Percentiles rank a stretch among this genome's conserved stretches.
These are phyloP conservation scores for Pontederia crassipes DNA, from an alignment of 176 grass and related monocot genomes.

Conservation along the genomic window DNA sequence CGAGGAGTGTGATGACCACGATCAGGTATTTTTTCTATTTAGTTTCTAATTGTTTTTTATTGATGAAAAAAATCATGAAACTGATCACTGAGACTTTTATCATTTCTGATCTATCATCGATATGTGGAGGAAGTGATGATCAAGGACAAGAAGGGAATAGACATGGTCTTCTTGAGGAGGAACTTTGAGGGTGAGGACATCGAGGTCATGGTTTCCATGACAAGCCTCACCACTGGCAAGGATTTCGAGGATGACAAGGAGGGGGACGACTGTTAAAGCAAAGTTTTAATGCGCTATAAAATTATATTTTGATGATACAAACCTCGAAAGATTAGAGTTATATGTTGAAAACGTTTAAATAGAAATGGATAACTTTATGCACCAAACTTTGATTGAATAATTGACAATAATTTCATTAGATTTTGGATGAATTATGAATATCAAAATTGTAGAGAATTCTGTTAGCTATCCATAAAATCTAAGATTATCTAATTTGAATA, in stretches of 20 bases:
- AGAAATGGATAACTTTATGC: too few relatives aligned
- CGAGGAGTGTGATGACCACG: conserved; percentile 60
- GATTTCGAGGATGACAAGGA: conserved; percentile 35
- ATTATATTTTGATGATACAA: too few relatives aligned
- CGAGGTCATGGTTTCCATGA: conserved; percentile 65
- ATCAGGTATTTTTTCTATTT: conserved; percentile 21
- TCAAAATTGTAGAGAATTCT: too few relatives aligned
- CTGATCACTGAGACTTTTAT: conserved; percentile 5
- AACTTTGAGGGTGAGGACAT: conserved; percentile 59
- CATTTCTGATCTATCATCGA: neutral
- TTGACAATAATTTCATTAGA: too few relatives aligned
- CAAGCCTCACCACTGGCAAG: conserved; percentile 68
- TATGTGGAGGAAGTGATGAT: conserved; percentile 71
- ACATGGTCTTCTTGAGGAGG: conserved; percentile 47
- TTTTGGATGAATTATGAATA: too few relatives aligned
- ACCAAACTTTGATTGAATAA: too few relatives aligned
- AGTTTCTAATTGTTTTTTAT: neutral
- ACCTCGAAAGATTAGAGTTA: too few relatives aligned
- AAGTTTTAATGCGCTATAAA: too few relatives aligned
- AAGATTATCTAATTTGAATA: too few relatives aligned
- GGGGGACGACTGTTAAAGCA: too few relatives aligned
- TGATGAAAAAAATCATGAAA: neutral
- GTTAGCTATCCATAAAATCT: too few relatives aligned
- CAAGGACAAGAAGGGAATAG: conserved; percentile 43
- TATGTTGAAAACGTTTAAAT: too few relatives aligned